Evolutionary conservation across 495 filamentous ascomycete genomes (phyloP), one percentile per base, ranked within the genome.

Genomic region (Penicillium macrosclerotiorum): DNA sequence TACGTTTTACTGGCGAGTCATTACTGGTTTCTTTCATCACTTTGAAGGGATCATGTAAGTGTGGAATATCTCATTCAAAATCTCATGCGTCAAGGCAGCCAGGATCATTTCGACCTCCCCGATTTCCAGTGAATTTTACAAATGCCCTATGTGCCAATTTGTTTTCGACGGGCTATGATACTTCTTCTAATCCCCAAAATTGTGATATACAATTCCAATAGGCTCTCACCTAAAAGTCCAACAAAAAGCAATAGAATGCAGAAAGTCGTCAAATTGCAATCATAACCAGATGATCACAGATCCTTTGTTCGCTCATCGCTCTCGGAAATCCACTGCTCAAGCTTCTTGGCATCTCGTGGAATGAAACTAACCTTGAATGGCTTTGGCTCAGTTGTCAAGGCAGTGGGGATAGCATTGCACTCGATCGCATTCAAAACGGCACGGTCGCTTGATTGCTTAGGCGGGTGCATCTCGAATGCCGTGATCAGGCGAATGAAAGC

Each of bases 381-480:
- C 73, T 84, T 85, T 6, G 83, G 83, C 58, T 87, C 83, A 35
- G 81, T 79, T 5, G 83, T 86, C 67, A 87, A 62, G n/a, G 75
- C 76, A 19, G 82, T 86, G 5, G 79, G 71, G 27, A 79, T 76
- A 5, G 73, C 60, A 67, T 85, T 87, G 52, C 81, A 84, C 24
- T 80, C 75, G 39, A 87, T 68, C 5, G 76, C 67, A 64, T 86
- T 66, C 51, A 87, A 45, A 14, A 85, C 72, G 1, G 83, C 77
- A 7, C 49, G 51, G 57, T 85, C 78, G 12, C 50, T 61, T 0
- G 47, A 62, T 23, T 67, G 42, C 30, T 63, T 51, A 1, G 70
- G 52, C 3, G 69, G 65, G 41, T 68, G 55, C 56, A 84, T 75
- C 38, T 73, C 64, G 52, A 89, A 89, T 0, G 82, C 83, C 5